phyloP scores from a whole-genome alignment of 176 grass and related monocot species.

The Cymbopogon citratus region DNA sequence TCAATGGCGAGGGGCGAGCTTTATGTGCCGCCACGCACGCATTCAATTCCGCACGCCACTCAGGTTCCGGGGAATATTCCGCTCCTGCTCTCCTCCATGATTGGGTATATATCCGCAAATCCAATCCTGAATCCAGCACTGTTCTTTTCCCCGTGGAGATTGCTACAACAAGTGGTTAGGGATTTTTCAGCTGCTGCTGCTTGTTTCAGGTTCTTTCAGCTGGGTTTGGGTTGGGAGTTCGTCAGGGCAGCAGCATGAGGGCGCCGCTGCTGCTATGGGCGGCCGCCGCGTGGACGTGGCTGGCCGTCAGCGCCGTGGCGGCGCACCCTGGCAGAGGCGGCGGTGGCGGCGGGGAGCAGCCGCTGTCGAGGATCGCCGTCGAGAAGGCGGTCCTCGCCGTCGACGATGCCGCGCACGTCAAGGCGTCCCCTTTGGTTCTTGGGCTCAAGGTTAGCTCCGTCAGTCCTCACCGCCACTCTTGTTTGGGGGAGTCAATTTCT shows the following conservation, averaged over 20 bases:
- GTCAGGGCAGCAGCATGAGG: conserved; percentile 10
- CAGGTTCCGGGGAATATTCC: background rate
- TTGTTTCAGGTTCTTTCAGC: background rate
- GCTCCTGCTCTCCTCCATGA: background rate
- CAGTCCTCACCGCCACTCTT: conserved; percentile 1
- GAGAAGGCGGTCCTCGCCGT: conserved; percentile 28
- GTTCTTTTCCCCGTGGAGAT: background rate
- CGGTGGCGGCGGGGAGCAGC: conserved; percentile 41
- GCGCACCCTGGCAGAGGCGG: conserved; percentile 12
- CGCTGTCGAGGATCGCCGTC: conserved; percentile 53
- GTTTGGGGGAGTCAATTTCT: background rate
- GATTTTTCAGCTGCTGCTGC: background rate
- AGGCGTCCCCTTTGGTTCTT: conserved; percentile 45
- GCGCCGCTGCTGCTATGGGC: conserved; percentile 13
- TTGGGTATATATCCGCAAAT: background rate
- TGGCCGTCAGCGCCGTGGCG: background rate
- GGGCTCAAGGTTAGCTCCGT: conserved; percentile 50
- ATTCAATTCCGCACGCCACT: too few relatives aligned
- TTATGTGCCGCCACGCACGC: too few relatives aligned
- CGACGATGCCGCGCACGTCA: conserved; percentile 32
- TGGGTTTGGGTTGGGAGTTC: too few relatives aligned
- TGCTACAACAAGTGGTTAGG: background rate
- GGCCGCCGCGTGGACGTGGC: background rate
- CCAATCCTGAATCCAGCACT: background rate
- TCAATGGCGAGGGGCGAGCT: too few relatives aligned